Evolutionary conservation across 495 filamentous ascomycete genomes (phyloP).

Genomic region (Trichoderma asperelloides): DNA sequence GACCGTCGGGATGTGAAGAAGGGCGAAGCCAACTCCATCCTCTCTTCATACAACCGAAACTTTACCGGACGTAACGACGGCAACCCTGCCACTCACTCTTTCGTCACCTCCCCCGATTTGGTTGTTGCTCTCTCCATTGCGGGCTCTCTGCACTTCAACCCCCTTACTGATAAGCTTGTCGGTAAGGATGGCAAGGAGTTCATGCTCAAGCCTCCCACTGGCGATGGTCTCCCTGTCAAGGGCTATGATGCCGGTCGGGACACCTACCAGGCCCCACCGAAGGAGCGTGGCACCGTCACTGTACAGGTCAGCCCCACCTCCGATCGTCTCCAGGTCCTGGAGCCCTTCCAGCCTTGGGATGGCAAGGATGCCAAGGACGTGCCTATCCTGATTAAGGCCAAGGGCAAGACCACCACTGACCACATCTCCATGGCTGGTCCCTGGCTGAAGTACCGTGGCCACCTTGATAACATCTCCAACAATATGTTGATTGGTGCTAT

Average conservation of each 20-base stretch:
- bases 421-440: slow-evolving; percentile 99
- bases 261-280: slow-evolving; percentile 95
- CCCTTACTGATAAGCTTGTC: slow-evolving; percentile 86
- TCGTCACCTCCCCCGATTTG: slow-evolving; percentile 96
- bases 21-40: slow-evolving; percentile 92
- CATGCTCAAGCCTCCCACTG: slow-evolving; percentile 67
- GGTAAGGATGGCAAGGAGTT: slow-evolving; percentile 98
- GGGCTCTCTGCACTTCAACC: slow-evolving; percentile 92
- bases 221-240: slow-evolving; percentile 66
- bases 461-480: slow-evolving; percentile 99
- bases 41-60: slow-evolving; percentile 98
- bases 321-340: slow-evolving; percentile 89
- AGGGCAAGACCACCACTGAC: slow-evolving; percentile 98
- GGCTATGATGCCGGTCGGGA: slow-evolving; percentile 92
- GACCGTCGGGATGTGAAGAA: slow-evolving; percentile 92
- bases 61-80: slow-evolving; percentile 99
- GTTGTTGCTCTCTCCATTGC: slow-evolving; percentile 89
- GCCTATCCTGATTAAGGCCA: slow-evolving; percentile 93
- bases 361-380: slow-evolving; percentile 84
- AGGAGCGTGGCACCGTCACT: slow-evolving; percentile 57
- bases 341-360: slow-evolving; percentile 81
- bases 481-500: slow-evolving; percentile 99
- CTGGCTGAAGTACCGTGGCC: slow-evolving; percentile 99
- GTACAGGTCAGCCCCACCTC: slow-evolving; percentile 84
- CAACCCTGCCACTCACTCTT: slow-evolving; percentile 96